Percentiles rank a stretch among this genome's conserved stretches.
phyloP scores from a whole-genome alignment of 2,329 filamentous ascomycete species.

The Xylaria polymorpha region DNA sequence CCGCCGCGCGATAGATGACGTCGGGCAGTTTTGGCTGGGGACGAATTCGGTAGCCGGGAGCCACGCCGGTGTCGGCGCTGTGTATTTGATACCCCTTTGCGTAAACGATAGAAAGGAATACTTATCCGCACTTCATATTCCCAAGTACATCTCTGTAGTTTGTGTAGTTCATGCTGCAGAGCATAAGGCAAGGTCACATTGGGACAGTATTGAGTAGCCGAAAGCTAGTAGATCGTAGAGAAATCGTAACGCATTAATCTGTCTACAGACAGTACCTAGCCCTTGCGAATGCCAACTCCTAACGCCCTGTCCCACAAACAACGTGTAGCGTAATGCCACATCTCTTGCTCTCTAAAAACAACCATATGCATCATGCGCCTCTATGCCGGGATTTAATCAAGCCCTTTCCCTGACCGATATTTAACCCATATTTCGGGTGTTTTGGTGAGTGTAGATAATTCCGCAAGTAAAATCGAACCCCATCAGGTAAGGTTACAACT shows the following conservation, averaged over 20 bases:
- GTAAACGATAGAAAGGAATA: slow-evolving; percentile 6
- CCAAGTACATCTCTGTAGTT: neutral
- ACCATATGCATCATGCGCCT: too few relatives aligned
- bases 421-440: neutral
- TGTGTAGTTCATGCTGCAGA: neutral
- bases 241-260: slow-evolving; percentile 28
- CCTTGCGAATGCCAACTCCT: neutral
- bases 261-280: neutral
- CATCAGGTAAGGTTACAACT: neutral
- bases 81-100: slow-evolving; percentile 22
- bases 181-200: neutral
- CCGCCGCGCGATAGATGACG: slow-evolving; percentile 24
- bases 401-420: neutral
- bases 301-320: slow-evolving; percentile 4
- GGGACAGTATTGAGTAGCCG: neutral
- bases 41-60: neutral
- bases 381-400: neutral
- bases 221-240: neutral
- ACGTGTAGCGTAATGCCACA: neutral
- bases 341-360: neutral
- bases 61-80: neutral
- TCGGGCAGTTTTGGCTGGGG: neutral
- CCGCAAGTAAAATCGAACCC: neutral
- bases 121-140: neutral
- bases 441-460: neutral